Evolutionary conservation across 257 asterid species (phyloP), one percentile per base, ranked within the genome.

Genomic region (Coffea canephora): DNA sequence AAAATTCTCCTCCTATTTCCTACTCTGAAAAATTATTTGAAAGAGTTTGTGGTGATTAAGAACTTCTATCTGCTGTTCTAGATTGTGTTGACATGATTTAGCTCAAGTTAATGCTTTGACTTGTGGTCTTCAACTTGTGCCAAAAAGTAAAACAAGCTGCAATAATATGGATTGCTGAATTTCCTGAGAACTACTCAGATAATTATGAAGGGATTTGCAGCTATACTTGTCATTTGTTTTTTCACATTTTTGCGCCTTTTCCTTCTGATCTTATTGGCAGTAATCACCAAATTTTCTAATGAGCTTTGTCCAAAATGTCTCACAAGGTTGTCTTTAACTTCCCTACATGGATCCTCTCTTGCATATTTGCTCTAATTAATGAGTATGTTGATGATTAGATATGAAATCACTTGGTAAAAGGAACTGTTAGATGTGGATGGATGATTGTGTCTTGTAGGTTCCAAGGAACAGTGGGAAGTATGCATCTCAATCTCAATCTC

Each of bases 381-480:
- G 34, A 31, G 13, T 48, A 62, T 65, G 27, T 46, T 66, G 50
- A 43, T 67, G 48, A 11, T 23, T 65, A 66, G 34, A 71, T 72
- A 9, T 36, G 39, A 71, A 59, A 71, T 73, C 62, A 52, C 43
- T 57, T 5, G 79, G 10, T 15, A 62, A 13, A 39, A 62, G 46
- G 45, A 25, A 23, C 52, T 15, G 25, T 75, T 49, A 15, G 5
- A 46, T 77, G 48, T 46, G 43, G 23, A 16, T 39, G 31, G 23
- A 2, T 72, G 31, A 66, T 61, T 19, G 48, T 8, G 43, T 62
- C 15, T 80, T 84, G 85, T 91, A 94, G 98, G 97, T 85, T 69
- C 73, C 97, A 16, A 92, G 90, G 83, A 86, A 69, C 71, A 83
- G 91, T 75, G 85, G 80, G 73, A 87, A 77, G 79, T 78, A 79